These are phyloP conservation scores for Perkinsus marinus DNA, from an alignment of 169 alveolate genomes.

Conservation along the genomic window DNA sequence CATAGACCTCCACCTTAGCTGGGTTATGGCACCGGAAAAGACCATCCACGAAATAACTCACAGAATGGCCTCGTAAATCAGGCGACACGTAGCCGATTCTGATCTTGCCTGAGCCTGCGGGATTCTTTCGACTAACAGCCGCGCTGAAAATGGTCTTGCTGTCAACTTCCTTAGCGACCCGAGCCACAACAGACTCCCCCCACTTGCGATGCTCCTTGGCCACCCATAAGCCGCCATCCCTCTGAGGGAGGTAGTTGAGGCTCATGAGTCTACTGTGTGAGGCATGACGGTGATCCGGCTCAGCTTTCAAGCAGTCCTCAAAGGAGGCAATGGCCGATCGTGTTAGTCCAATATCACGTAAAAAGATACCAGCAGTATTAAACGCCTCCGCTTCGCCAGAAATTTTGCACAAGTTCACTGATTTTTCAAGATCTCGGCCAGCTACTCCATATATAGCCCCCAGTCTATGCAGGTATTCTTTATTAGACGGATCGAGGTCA, in stretches of 20 bases:
- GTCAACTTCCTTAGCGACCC: not conserved
- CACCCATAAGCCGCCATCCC: not conserved
- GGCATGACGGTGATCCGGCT: not conserved
- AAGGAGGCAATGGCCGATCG: not conserved
- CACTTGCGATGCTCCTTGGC: not conserved
- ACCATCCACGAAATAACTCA: constrained; percentile 28
- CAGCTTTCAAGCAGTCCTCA: not conserved
- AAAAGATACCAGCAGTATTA: not conserved
- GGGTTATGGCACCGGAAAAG: constrained; percentile 23
- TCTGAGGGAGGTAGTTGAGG: not conserved
- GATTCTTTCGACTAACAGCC: not conserved
- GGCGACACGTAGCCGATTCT: constrained; percentile 32
- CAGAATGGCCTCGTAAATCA: constrained; percentile 30
- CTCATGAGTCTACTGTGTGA: not conserved
- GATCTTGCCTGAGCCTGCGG: not conserved
- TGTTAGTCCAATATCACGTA: not conserved
- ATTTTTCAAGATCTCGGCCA: not conserved
- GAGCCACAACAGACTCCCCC: not conserved
- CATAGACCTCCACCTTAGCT: constrained; percentile 15
- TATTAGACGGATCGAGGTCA: not conserved
- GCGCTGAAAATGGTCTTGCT: not conserved
- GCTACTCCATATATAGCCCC: not conserved
- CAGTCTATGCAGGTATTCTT: not conserved
- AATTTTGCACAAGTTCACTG: not conserved
- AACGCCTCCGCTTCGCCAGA: not conserved